Evolutionary conservation across 805 yeast genomes (phyloP).

Genomic region (Lachancea quebecensis): DNA sequence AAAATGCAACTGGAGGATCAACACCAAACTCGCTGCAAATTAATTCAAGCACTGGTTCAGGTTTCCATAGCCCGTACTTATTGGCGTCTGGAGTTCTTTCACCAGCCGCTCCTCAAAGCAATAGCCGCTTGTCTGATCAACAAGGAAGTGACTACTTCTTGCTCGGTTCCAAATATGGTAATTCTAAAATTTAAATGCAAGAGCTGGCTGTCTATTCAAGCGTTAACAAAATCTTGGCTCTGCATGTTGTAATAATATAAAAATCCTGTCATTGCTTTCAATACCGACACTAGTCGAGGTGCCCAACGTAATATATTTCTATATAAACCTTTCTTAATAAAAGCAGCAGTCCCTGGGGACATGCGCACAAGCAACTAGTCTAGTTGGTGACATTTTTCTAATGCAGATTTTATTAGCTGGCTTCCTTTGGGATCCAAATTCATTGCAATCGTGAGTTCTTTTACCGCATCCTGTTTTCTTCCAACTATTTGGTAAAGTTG

Average conservation of each 20-base stretch:
- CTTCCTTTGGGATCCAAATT: slow-evolving; percentile 90
- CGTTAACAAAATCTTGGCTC: not conserved
- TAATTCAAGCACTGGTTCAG: slow-evolving; percentile 31
- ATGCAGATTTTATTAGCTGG: slow-evolving; percentile 76
- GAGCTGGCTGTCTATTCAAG: not conserved
- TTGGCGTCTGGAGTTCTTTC: slow-evolving; percentile 57
- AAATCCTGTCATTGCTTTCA: not conserved
- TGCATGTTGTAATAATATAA: slow-evolving; percentile 4
- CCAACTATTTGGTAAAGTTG: slow-evolving; percentile 73
- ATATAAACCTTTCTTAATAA: too few relatives aligned
- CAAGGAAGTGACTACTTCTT: slow-evolving; percentile 8
- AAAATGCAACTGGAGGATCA: slow-evolving; percentile 7
- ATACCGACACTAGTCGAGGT: too few relatives aligned
- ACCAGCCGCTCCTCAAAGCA: slow-evolving; percentile 27
- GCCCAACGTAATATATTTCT: too few relatives aligned
- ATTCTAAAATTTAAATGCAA: slow-evolving; percentile 7
- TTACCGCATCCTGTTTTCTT: slow-evolving; percentile 69
- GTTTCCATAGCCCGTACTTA: slow-evolving; percentile 63
- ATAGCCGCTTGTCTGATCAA: slow-evolving; percentile 5
- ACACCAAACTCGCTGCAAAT: slow-evolving; percentile 8
- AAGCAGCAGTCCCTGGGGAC: too few relatives aligned
- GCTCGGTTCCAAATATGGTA: slow-evolving; percentile 8
- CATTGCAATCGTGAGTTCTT: slow-evolving; percentile 81
- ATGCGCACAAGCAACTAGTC: slow-evolving; percentile 13
- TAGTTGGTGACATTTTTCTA: slow-evolving; percentile 44